A percentile compares a stretch with the other conserved stretches of the same genome.
Evolutionary conservation across 2,329 filamentous ascomycete genomes (phyloP).

Genomic region (Sporothrix dimorphospora): DNA sequence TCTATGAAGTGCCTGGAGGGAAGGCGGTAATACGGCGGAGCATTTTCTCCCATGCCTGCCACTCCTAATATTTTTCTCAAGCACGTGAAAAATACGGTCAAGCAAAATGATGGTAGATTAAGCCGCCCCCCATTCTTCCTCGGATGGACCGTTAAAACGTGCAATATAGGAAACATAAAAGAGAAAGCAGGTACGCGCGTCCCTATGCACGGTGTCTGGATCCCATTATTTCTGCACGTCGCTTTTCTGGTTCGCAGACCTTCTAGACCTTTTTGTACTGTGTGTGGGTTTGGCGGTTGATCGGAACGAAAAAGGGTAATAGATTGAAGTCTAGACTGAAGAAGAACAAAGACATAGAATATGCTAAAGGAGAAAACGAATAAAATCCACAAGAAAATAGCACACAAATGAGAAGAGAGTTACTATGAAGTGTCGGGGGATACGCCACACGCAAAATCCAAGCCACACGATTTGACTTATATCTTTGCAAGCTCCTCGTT

Average conservation of each 20-base stretch:
- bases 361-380: background rate
- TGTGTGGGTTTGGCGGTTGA: background rate
- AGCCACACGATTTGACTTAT: background rate
- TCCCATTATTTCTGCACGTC: background rate
- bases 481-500: constrained; percentile 39
- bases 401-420: background rate
- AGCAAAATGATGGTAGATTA: background rate
- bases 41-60: background rate
- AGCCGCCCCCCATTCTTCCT: background rate
- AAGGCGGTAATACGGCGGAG: background rate
- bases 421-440: background rate
- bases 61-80: background rate
- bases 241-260: background rate
- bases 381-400: background rate
- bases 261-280: background rate
- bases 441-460: background rate
- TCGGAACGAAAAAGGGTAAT: constrained; percentile 8
- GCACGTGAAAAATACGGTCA: constrained; percentile 20
- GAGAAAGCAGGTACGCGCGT: constrained; percentile 21
- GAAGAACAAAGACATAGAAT: background rate
- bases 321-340: background rate
- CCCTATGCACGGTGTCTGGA: background rate
- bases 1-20: background rate
- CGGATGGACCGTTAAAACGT: background rate
- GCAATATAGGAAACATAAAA: background rate